phyloP scores from a whole-genome alignment of 805 yeast species.

The Geotrichum ghanense region DNA sequence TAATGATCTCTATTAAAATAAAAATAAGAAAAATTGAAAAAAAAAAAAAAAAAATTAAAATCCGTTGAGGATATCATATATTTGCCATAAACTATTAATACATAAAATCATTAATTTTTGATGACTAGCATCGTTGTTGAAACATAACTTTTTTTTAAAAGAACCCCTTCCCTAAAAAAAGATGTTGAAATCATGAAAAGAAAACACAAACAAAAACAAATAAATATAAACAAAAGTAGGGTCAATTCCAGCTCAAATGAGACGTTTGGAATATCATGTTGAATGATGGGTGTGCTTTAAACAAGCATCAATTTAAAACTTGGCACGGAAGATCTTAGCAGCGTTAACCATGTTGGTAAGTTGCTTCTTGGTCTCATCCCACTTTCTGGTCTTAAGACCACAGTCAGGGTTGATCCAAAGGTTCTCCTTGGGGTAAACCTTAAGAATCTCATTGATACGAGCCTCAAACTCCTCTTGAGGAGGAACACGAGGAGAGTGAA shows the following conservation, averaged over 20 bases:
- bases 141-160: slow-evolving; percentile 1
- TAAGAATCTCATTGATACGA: slow-evolving; percentile 88
- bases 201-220: slow-evolving; percentile 1
- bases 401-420: slow-evolving; percentile 99
- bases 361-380: slow-evolving; percentile 94
- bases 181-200: slow-evolving; percentile 3
- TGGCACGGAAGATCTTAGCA: slow-evolving; percentile 86
- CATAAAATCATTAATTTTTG: slow-evolving; percentile 1
- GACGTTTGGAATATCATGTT: not conserved
- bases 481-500: slow-evolving; percentile 99
- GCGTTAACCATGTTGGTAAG: slow-evolving; percentile 98
- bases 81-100: slow-evolving; percentile 1
- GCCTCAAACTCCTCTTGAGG: slow-evolving; percentile 91
- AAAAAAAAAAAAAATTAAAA: no score
- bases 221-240: slow-evolving; percentile 1
- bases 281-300: slow-evolving; percentile 6
- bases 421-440: slow-evolving; percentile 94
- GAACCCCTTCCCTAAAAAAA: slow-evolving; percentile 3
- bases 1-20: no score
- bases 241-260: not conserved
- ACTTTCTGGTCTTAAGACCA: slow-evolving; percentile 99
- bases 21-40: no score
- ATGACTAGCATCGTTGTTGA: slow-evolving; percentile 4
- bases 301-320: slow-evolving; percentile 28
- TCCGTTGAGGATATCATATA: slow-evolving; percentile 4